Evolutionary conservation across 208 protist genomes (phyloP), one percentile per base, ranked within the genome.

Genomic region (Angomonas ambiguus): DNA sequence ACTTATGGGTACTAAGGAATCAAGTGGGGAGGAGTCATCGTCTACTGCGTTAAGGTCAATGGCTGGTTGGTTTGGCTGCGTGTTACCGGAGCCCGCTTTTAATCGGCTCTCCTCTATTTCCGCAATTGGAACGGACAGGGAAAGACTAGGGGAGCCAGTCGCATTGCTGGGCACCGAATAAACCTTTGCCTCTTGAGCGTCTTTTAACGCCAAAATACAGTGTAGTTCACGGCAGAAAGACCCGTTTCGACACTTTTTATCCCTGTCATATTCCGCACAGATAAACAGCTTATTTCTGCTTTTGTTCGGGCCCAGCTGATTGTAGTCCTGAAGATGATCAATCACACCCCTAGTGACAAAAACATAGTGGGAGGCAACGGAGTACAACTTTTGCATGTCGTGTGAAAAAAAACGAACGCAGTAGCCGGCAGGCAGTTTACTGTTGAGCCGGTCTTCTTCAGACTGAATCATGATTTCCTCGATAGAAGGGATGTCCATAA

Each of bases 321-420:
- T 84, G 72, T 88, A 89, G 53, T 92, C 86, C 65, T 89, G 77
- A 24, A 92, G 62, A 60, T 92, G 88, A 72, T 90, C 86, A 35
- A 92, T 58, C 8, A 82, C 74, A 16, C 86, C 86, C n/a, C 81
- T 79, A 0, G 86, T 92, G 38, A 92, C 38, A 45, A 65, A 68
- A 2, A 89, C 79, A 22, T 83, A 60, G 22, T 76, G 41, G 4
- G 82, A 92, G 3, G 77, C 72, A 2, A 82, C 78, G 1, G 86
- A 87, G 71, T 86, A 92, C 42, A 92, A 73, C 51, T 77, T 70
- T 13, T 78, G 74, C 83, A 92, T 92, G 62, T 92, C 74, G 32
- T 88, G 80, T 27, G 67, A 67, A 38, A 92, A 83, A 67, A 92
- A 88, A 30, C 83, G 82, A 22, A 92, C 76, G 58, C 82, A 90